These are phyloP conservation scores for Akanthomyces dipterigenus DNA, from an alignment of 2,329 filamentous ascomycete genomes.

Conservation along the genomic window DNA sequence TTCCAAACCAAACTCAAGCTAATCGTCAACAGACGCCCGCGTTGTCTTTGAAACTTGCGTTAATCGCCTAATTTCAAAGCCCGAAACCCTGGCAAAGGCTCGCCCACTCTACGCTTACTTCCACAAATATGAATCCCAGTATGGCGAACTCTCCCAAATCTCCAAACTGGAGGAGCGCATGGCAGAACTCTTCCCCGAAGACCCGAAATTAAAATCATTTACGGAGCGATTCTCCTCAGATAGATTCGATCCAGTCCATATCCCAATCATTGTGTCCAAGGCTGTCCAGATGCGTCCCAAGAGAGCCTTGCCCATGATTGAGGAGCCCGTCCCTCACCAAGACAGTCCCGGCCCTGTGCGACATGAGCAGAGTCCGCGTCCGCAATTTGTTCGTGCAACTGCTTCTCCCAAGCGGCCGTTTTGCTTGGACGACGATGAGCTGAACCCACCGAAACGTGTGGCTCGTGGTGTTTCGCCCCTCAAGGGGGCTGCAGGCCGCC, in stretches of 20 bases:
- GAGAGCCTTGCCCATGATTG: conserved; percentile 46
- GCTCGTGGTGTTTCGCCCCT: conserved; percentile 85
- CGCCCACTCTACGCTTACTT: conserved; percentile 87
- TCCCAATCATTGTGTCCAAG: conserved; percentile 79
- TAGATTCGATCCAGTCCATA: conserved; percentile 73
- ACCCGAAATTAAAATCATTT: conserved; percentile 71
- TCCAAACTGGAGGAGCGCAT: conserved; percentile 87
- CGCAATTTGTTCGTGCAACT: conserved; percentile 39
- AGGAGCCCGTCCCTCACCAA: conserved; percentile 39
- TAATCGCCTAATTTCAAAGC: conserved; percentile 69
- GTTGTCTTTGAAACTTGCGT: conserved; percentile 95
- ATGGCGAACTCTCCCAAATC: conserved; percentile 86
- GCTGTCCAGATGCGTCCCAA: conserved; percentile 68
- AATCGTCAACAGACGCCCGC: conserved; percentile 62
- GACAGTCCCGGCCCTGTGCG: conserved; percentile 36
- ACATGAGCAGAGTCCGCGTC: conserved; percentile 38
- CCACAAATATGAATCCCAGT: conserved; percentile 91
- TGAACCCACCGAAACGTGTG: conserved; percentile 75
- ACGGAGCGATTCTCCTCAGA: conserved; percentile 63
- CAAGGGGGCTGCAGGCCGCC: conserved; percentile 81
- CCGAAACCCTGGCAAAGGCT: conserved; percentile 65
- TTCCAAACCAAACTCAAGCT: conserved; percentile 8
- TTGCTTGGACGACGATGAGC: conserved; percentile 63
- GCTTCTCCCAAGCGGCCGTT: conserved; percentile 58
- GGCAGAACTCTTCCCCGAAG: conserved; percentile 86